A percentile compares a stretch with the other conserved stretches of the same genome.
phyloP scores from a whole-genome alignment of 164 flowering plant species.

The Protea cynaroides region DNA sequence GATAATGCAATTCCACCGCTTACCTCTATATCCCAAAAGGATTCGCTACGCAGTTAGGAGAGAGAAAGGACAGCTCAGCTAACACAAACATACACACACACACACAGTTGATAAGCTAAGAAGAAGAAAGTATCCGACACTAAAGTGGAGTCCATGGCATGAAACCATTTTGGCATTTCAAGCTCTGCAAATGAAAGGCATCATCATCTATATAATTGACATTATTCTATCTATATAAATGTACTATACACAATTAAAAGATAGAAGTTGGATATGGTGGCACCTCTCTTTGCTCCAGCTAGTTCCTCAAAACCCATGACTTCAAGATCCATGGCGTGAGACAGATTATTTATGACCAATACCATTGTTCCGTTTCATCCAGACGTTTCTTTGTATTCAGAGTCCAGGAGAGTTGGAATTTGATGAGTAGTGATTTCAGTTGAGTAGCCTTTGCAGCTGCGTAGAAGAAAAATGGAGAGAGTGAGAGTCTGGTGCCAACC shows the following conservation, averaged over 20 bases:
- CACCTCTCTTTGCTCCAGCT: background rate
- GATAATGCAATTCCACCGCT: constrained; percentile 15
- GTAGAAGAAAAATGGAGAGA: too few relatives aligned
- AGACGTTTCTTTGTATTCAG: background rate
- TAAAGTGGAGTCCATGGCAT: background rate
- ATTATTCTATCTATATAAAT: constrained; percentile 11
- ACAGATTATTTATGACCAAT: background rate
- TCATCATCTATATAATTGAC: constrained; percentile 9
- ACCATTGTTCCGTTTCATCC: constrained; percentile 4
- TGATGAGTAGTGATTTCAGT: too few relatives aligned
- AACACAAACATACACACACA: too few relatives aligned
- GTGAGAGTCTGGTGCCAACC: too few relatives aligned
- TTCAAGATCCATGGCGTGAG: constrained; percentile 1
- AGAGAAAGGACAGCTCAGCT: too few relatives aligned
- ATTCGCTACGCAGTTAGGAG: background rate
- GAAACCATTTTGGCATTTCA: constrained; percentile 7
- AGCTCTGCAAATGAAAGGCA: constrained; percentile 8
- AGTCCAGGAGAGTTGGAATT: background rate
- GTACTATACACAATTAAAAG: constrained; percentile 18
- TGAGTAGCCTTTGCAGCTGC: too few relatives aligned
- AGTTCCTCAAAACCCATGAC: background rate
- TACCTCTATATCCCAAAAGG: constrained; percentile 8
- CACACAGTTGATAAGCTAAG: background rate
- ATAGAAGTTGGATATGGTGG: constrained; percentile 3
- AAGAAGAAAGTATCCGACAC: constrained; percentile 4